Evolutionary conservation across 139 green algal genomes (phyloP).

Genomic region (Gonium pectorale): DNA sequence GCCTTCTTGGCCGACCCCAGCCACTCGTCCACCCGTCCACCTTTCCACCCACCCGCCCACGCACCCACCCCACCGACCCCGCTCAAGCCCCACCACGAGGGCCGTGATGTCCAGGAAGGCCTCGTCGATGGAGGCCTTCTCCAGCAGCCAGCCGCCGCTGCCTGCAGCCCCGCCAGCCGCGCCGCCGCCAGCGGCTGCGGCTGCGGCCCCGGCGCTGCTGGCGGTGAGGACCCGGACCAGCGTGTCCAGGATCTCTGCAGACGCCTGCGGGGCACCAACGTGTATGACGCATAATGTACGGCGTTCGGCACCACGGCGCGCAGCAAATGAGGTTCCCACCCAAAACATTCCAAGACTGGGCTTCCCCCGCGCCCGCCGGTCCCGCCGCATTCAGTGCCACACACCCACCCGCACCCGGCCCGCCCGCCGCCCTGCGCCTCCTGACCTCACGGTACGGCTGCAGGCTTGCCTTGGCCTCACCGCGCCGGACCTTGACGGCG

Average conservation of each 20-base stretch:
- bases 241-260: conserved; percentile 69
- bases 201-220: neutral
- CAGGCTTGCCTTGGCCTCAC: conserved; percentile 78
- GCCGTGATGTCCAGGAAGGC: conserved; percentile 91
- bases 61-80: neutral
- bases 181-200: neutral
- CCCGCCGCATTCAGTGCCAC: too few relatives aligned
- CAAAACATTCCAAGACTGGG: neutral
- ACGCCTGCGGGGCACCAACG: conserved; percentile 52
- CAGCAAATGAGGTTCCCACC: neutral
- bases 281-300: neutral
- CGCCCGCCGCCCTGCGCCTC: too few relatives aligned
- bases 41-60: neutral
- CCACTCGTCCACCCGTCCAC: too few relatives aligned
- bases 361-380: too few relatives aligned
- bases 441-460: conserved; percentile 77
- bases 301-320: too few relatives aligned
- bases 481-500: neutral
- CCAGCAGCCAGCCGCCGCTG: conserved; percentile 47
- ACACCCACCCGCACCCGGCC: too few relatives aligned
- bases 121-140: conserved; percentile 90
- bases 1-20: too few relatives aligned
- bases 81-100: conserved; percentile 43
- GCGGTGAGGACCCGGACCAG: conserved; percentile 48
- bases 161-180: neutral